Base-by-base conservation (phyloP, 179 eudicot genomes). In the Patellifolia procumbens region DNA sequence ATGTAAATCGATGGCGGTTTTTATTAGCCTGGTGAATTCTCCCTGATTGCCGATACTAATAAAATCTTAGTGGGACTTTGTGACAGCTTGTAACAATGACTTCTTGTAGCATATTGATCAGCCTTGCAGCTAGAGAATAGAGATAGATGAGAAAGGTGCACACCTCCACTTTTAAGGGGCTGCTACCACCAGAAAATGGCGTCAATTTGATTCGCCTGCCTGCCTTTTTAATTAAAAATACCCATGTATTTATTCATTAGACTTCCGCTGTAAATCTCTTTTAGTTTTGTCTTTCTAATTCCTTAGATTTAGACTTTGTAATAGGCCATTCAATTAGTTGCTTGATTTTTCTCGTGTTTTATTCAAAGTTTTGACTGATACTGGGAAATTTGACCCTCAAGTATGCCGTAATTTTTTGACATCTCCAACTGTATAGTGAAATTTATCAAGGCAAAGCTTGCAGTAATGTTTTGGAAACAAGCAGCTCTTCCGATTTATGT, bases 131-230 rank as follows among this genome's bases (percentile, higher is more conserved):
- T 70, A 53, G 49, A 73, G 70, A 66, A 19, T 70, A 53, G 49
- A 73, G 70, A 66, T 28, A 46, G 51, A 66, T 16, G 73, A 51
- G 43, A 65, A 34, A 56, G 77, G 77, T 72, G 76, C 52, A 31
- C 76, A 64, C 64, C 83, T 76, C 83, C 79, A 61, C 76, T 80
- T 80, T 80, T 80, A 80, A 80, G 76, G 79, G 79, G 76, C 77
- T 71, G 83, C 76, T 64, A 69, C 53, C 31, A 48, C 59, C 35
- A 31, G 46, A 7, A 3, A 28, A 69, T 6, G 70, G 78, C 53
- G 58, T 73, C 63, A 12, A 42, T 49, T 34, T 58, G 61, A 34
- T 67, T 8, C 11, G 68, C 69, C 53, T 37, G 62, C 35, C 29
- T 43, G 26, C 12, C 31, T 39, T 74, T 73, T 58, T 68, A 43